A percentile compares a stretch with the other conserved stretches of the same genome.
phyloP scores from a whole-genome alignment of 306 rosid species.

The Abrus pulchellus region DNA sequence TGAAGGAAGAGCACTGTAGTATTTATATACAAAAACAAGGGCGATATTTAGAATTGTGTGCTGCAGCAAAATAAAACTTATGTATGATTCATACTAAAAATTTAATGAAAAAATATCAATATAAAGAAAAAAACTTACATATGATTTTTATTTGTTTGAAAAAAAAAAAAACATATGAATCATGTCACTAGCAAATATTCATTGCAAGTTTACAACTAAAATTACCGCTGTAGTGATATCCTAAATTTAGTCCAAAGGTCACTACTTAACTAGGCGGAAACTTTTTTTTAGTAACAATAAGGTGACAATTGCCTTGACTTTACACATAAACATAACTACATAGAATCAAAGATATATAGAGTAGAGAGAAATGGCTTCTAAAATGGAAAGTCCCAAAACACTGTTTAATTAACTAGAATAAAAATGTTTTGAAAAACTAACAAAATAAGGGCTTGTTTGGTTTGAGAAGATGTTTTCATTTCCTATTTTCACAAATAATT shows the following conservation, averaged over 20 bases:
- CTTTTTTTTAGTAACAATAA: no score
- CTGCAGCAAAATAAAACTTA: no score
- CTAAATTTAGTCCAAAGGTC: not conserved
- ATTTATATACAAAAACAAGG: no score
- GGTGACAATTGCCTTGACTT: not conserved
- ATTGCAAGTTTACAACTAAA: not conserved
- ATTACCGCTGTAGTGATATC: not conserved
- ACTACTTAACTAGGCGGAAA: not conserved
- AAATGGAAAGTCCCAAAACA: not conserved
- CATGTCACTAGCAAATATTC: not conserved
- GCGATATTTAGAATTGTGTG: no score
- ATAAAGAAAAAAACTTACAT: no score
- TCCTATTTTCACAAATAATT: not conserved
- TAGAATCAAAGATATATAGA: no score
- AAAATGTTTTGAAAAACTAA: not conserved
- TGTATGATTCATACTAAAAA: no score
- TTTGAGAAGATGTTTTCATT: not conserved
- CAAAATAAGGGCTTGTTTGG: not conserved
- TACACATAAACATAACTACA: not conserved
- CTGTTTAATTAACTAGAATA: not conserved
- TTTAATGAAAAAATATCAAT: no score
- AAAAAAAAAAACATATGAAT: no score
- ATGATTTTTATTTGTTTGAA: no score
- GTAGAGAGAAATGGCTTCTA: not conserved
- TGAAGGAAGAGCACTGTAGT: no score